Base-by-base conservation (phyloP, 495 filamentous ascomycete genomes). In the Neurospora sp. region DNA sequence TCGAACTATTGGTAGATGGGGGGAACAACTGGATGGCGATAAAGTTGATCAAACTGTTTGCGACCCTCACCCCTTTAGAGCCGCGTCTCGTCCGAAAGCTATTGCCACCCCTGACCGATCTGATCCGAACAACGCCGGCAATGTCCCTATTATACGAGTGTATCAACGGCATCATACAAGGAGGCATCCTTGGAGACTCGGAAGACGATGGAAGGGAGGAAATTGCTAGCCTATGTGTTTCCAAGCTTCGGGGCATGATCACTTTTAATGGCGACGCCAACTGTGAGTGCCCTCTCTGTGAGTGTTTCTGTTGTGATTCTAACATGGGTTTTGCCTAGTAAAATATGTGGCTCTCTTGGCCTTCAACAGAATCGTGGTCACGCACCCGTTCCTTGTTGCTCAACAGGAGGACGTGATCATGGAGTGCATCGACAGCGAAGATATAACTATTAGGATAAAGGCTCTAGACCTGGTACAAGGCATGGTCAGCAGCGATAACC, bases 21-120 rank as follows among this genome's bases (percentile, higher is more conserved):
- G 92, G 91, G 7, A 98, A 99, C 79, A 99, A 99, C 82, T 99
- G 96, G 96, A 98, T 99, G 95, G 94, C 94, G 40, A 98, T 99
- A 78, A 99, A 99, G 77, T 88, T 98, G 71, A 99, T 99, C 78
- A 99, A 99, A 80, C 87, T 99, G 93, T 99, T 99, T 87, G 94
- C 96, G 44, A 97, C 92, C 18, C 85, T 99, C 74, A 98, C 94
- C 4, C 96, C 96, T 0, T 82, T 99, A 9, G 96, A 99, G 80
- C 96, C 96, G 10, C 89, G 96, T 41, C 83, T 99, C 12, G 90
- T 96, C 27, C 92, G 92, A 71, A 99, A 99, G 80, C 85, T 99
- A n/a, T 83, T 98, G 14, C 93, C 94, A n/a, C 96, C 96, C 20
- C 84, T 99, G 71, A 96, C 93, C 1, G 93, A 91, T 74, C 90